Evolutionary conservation across 2,329 filamentous ascomycete species (phyloP), one percentile per base, ranked within the genome.

Genomic region (Davidsoniella neocaledoniae): DNA sequence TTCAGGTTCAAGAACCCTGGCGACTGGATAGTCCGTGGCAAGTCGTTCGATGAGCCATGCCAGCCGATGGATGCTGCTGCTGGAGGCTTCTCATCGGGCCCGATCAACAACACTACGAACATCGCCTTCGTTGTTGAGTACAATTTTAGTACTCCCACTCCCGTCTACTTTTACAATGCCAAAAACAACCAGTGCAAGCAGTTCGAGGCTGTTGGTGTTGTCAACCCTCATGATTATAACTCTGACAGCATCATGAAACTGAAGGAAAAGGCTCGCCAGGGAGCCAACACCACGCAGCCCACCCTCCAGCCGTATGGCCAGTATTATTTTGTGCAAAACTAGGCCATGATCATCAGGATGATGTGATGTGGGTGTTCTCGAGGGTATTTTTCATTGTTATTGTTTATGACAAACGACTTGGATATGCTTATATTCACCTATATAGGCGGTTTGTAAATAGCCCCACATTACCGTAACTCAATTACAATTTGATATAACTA

Each of bases 1-100:
- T 33, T 33, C 29, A 33, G 12, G 12, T 4, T 33, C 29, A 2
- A 12, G 9, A 33, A 33, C 12, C 8, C 12, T 12, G 29, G 29
- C 29, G 29, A 33, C 29, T 33, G 29, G 29, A 12, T 33, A 4
- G 29, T 33, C 29, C 29, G 29, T 33, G 8, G 8, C 29, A 33
- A 33, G 29, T 62, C 58, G 57, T 70, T 69, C 52, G 63, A 53
- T 47, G 54, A 61, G 38, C 68, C 68, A n/a, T 72, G 70, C 61
- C 7, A 58, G 50, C 68, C 68, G 1, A 60, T 66, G 8, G 60
- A 61, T 51, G 29, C 8, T 9, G 6, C 8, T 4, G 29, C 12
- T 10, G 44, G 44, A 10, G 44, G 44, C 17, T 46, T 46, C 12
- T 3, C 29, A 2, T 46, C 44, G 3, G 44, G 44, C 7, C 1